Percentiles rank a stretch among this genome's conserved stretches.
These are phyloP conservation scores for Madurella fahalii DNA, from an alignment of 2,329 filamentous ascomycete species.

Conservation along the genomic window DNA sequence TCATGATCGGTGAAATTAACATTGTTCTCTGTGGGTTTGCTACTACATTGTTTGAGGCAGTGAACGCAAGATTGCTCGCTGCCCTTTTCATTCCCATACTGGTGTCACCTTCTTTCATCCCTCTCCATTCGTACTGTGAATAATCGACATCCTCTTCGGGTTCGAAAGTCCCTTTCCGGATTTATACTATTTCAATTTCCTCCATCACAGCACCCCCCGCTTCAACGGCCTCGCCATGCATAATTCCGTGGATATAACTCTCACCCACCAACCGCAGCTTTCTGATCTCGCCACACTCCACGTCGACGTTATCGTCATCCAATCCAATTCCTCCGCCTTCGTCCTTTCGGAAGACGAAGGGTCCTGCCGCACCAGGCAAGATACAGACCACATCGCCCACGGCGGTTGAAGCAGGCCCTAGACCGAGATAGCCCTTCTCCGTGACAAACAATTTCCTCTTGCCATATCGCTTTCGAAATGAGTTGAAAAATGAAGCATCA, in stretches of 20 bases:
- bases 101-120: too few species aligned
- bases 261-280: slow-evolving; percentile 8
- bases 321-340: background rate
- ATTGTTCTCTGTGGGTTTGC: too few species aligned
- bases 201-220: slow-evolving; percentile 1
- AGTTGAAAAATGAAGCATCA: slow-evolving; percentile 6
- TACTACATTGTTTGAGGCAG: too few species aligned
- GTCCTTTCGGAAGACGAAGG: slow-evolving; percentile 6
- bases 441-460: slow-evolving; percentile 15
- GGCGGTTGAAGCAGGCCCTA: slow-evolving; percentile 6
- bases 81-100: too few species aligned
- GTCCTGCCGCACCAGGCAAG: slow-evolving; percentile 10
- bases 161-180: too few species aligned
- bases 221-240: slow-evolving; percentile 9
- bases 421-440: slow-evolving; percentile 12
- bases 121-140: too few species aligned
- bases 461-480: slow-evolving; percentile 10
- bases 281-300: background rate
- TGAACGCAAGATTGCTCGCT: too few species aligned
- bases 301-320: background rate
- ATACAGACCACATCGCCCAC: slow-evolving; percentile 13
- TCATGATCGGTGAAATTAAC: too few species aligned
- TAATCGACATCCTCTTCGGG: too few species aligned
- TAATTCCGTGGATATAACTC: slow-evolving; percentile 16
- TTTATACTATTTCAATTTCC: slow-evolving; percentile 9